These are phyloP conservation scores for Suillus sp. DNA, from an alignment of 768 basidiomycete genomes.

Conservation along the genomic window DNA sequence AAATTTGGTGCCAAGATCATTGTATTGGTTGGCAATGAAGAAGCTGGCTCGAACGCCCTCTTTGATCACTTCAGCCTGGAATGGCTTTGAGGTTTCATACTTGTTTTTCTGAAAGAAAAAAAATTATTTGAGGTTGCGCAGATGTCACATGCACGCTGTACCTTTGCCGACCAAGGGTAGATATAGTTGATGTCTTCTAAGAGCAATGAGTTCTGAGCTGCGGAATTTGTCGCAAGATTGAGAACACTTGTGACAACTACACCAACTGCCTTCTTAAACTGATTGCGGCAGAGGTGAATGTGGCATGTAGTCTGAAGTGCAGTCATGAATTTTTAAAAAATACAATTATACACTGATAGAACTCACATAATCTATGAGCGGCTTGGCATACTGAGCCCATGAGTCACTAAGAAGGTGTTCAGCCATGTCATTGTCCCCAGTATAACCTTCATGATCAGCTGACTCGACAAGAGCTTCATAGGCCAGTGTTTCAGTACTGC, in stretches of 20 bases:
- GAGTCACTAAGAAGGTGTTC: slow-evolving; percentile 2
- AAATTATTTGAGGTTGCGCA: background rate
- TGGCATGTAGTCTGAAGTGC: background rate
- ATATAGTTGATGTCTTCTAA: slow-evolving; percentile 7
- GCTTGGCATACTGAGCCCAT: background rate
- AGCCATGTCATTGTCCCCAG: background rate
- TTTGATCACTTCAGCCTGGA: slow-evolving; percentile 7
- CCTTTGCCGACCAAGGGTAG: background rate
- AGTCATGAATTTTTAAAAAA: background rate
- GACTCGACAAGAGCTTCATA: background rate
- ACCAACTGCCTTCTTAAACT: slow-evolving; percentile 3
- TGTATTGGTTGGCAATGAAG: slow-evolving; percentile 2
- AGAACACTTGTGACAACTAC: background rate
- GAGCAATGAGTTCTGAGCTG: background rate
- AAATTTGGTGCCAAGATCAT: background rate
- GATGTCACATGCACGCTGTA: background rate
- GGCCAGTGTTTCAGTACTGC: background rate
- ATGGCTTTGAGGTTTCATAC: slow-evolving; percentile 2
- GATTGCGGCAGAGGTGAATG: background rate
- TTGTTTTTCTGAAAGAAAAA: background rate
- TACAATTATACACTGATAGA: background rate
- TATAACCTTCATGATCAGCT: slow-evolving; percentile 5
- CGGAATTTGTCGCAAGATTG: background rate
- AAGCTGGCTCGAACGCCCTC: background rate
- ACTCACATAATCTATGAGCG: background rate